phyloP scores from a whole-genome alignment of 306 rosid species.

The Quercus suber region DNA sequence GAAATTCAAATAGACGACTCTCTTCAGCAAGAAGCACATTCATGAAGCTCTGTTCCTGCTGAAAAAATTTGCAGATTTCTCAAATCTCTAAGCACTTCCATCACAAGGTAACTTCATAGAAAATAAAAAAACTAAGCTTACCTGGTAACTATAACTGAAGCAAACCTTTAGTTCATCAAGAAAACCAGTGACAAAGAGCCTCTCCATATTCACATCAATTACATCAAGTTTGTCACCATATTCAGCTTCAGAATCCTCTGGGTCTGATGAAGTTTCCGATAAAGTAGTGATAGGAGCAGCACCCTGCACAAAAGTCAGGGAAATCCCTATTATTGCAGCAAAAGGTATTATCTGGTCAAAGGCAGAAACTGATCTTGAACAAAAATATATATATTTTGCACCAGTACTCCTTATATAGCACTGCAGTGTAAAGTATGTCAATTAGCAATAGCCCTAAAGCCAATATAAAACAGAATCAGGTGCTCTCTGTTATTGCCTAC shows the following conservation, averaged over 20 bases:
- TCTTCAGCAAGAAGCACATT: slow-evolving; percentile 84
- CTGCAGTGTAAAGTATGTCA: neutral
- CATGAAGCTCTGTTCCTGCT: slow-evolving; percentile 66
- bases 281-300: slow-evolving; percentile 77
- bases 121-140: slow-evolving; percentile 23
- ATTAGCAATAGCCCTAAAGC: neutral
- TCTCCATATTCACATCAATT: slow-evolving; percentile 51
- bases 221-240: slow-evolving; percentile 33
- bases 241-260: slow-evolving; percentile 61
- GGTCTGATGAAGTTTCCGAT: slow-evolving; percentile 80
- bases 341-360: neutral
- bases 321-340: slow-evolving; percentile 5
- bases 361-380: neutral
- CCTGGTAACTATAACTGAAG: slow-evolving; percentile 82
- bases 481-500: neutral
- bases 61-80: slow-evolving; percentile 30
- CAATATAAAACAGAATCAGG: neutral
- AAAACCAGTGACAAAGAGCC: slow-evolving; percentile 74
- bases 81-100: slow-evolving; percentile 12
- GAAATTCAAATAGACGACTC: slow-evolving; percentile 75
- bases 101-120: neutral
- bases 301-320: slow-evolving; percentile 49
- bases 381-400: neutral
- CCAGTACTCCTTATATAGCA: neutral
- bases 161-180: slow-evolving; percentile 90